Base-by-base conservation (phyloP, 2,329 filamentous ascomycete species). In the Talaromyces rugulosus region DNA sequence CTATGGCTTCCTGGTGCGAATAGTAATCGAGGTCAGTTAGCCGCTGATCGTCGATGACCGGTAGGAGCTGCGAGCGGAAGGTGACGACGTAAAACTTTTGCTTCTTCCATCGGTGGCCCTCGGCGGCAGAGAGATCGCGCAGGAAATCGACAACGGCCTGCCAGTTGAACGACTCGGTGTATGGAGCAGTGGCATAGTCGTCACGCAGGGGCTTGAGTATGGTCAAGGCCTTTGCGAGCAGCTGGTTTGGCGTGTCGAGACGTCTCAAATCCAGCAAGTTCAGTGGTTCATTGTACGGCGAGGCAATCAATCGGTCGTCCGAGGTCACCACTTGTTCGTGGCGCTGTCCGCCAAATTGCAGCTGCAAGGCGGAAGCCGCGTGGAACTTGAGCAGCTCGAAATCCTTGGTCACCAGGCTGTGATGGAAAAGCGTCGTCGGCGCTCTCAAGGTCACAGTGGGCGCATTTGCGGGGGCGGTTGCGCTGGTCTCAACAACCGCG, bases 61-160 rank as follows among this genome's bases (percentile, higher is more conserved):
- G 81, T 42, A 87, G 86, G 61, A 96, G 85, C 66, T 82, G 84
- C 5, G 90, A 94, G 16, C 91, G 85, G 76, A 96, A 96, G 4
- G 88, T 88, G 47, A 96, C 92, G 61, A 95, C 87, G 76, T 94
- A 96, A 78, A 94, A 96, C 31, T 80, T 82, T 56, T 82, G 83
- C 63, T 82, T 79, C 59, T 80, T 83, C 86, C 89, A 94, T 2
- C 62, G 64, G 65, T 83, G 76, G 5, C 76, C 76, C 12, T 82
- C 81, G 8, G 77, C 72, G 2, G 69, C 67, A 11, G 80, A 77
- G 2, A 92, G 78, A 1, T 78, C 70, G 61, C 77, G 81, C 58
- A 95, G 76, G 34, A 83, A 78, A 4, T 78, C 75, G 34, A 77
- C 72, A 11, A 95, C 79, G 14, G 92, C 82, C 50, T 84, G 77